These are phyloP conservation scores for Excoecaria cochinchinensis DNA, from an alignment of 345 rosid genomes.

Conservation along the genomic window DNA sequence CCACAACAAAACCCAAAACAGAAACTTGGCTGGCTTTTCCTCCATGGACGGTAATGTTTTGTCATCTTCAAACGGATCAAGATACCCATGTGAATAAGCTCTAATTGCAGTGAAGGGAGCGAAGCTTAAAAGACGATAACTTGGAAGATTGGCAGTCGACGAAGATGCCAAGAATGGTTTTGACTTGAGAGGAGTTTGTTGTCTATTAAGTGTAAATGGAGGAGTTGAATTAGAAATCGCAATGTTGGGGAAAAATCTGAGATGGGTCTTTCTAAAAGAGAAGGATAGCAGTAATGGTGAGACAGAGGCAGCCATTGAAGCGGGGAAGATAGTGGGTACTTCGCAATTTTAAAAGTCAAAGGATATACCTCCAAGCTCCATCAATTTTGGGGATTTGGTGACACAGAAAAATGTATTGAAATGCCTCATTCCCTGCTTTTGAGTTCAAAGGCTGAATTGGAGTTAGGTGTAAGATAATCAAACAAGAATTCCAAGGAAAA, in stretches of 20 bases:
- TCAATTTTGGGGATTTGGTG: background rate
- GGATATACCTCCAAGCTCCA: background rate
- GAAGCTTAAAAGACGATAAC: constrained; percentile 17
- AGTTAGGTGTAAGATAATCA: background rate
- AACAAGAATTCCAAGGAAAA: background rate
- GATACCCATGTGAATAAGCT: constrained; percentile 36
- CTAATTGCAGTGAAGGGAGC: constrained; percentile 11
- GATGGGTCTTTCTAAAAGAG: constrained; percentile 34
- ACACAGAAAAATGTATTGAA: background rate
- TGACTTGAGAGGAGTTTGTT: constrained; percentile 17
- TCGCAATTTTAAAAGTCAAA: background rate
- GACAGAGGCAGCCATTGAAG: constrained; percentile 48
- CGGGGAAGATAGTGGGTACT: background rate
- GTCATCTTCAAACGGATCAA: constrained; percentile 30
- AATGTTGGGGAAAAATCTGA: constrained; percentile 28
- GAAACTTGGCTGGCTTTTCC: constrained; percentile 44
- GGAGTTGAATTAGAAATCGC: constrained; percentile 12
- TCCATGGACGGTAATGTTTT: constrained; percentile 37
- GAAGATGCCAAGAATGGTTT: constrained; percentile 22
- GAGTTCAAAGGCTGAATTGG: background rate
- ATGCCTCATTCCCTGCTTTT: background rate
- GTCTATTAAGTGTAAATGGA: constrained; percentile 8
- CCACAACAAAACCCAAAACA: constrained; percentile 65
- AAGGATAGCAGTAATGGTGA: constrained; percentile 31
- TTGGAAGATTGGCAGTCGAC: background rate